phyloP scores from a whole-genome alignment of 805 yeast species.

The Starmerella stigmatis region DNA sequence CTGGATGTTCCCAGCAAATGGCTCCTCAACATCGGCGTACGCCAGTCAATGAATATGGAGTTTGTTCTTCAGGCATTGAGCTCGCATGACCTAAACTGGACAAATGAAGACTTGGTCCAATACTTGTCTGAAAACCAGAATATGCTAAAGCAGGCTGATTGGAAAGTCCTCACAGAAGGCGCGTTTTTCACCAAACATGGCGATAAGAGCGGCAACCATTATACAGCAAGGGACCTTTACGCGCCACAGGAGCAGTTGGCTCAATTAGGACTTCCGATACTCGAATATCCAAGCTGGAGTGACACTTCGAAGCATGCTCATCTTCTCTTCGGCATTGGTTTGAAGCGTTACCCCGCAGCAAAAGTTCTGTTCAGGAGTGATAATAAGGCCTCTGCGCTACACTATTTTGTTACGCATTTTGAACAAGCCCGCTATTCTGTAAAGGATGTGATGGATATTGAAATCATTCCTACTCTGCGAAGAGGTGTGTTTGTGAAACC shows the following conservation, averaged over 20 bases:
- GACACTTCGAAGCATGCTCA: slow-evolving; percentile 25
- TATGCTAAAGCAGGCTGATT: slow-evolving; percentile 27
- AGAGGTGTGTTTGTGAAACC: slow-evolving; percentile 20
- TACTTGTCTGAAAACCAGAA: slow-evolving; percentile 28
- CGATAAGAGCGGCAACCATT: neutral
- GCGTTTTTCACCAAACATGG: slow-evolving; percentile 26
- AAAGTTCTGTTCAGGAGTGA: slow-evolving; percentile 23
- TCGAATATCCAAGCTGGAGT: slow-evolving; percentile 28
- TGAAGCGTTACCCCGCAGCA: slow-evolving; percentile 26
- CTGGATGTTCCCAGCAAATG: slow-evolving; percentile 22
- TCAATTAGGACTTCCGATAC: slow-evolving; percentile 26
- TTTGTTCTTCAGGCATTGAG: slow-evolving; percentile 31
- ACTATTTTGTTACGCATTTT: slow-evolving; percentile 27
- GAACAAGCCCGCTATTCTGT: slow-evolving; percentile 22
- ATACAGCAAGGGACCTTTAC: slow-evolving; percentile 22
- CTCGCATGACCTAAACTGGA: slow-evolving; percentile 27
- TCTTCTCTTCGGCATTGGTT: slow-evolving; percentile 28
- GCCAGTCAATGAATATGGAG: slow-evolving; percentile 34
- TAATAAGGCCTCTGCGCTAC: slow-evolving; percentile 21
- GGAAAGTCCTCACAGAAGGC: slow-evolving; percentile 27
- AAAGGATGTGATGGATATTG: slow-evolving; percentile 5
- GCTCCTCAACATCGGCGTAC: slow-evolving; percentile 29
- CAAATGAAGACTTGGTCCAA: slow-evolving; percentile 30
- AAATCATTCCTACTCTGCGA: slow-evolving; percentile 22
- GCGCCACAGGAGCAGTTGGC: slow-evolving; percentile 27